Conservation (phyloP, 371 early-diverging fungal genomes). For the Basidiobolus meristosporus region DNA sequence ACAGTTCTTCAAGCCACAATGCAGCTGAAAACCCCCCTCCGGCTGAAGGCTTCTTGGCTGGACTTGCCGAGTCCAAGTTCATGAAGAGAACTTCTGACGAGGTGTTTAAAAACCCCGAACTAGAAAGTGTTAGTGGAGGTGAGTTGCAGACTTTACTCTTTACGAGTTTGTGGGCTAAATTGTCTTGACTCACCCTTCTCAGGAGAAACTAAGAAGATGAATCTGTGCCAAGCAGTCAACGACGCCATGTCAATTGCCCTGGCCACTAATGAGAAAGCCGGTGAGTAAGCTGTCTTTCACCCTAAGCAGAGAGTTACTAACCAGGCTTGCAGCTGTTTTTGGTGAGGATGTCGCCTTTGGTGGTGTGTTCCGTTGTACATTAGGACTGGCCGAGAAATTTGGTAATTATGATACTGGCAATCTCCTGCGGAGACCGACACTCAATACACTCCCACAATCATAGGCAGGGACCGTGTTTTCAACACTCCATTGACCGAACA, state of each 20-base stretch:
- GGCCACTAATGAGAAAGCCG: conserved; percentile 73
- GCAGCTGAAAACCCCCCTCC: too few species aligned
- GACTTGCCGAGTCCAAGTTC: conserved; percentile 52
- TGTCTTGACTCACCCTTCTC: neutral
- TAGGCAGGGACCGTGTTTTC: conserved; percentile 74
- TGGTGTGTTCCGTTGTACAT: conserved; percentile 91
- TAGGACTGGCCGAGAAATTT: conserved; percentile 80
- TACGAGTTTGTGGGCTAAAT: neutral
- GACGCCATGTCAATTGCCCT: conserved; percentile 82
- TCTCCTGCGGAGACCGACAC: too few species aligned
- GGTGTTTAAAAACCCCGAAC: conserved; percentile 56
- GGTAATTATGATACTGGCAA: too few species aligned
- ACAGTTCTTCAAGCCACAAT: too few species aligned
- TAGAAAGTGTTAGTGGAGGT: conserved; percentile 28
- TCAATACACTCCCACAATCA: too few species aligned
- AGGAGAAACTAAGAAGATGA: conserved; percentile 76
- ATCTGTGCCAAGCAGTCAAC: conserved; percentile 87
- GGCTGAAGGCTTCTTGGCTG: conserved; percentile 62
- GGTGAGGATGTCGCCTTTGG: conserved; percentile 98
- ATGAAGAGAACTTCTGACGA: conserved; percentile 46
- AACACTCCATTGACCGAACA: conserved; percentile 94
- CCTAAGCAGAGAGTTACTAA: neutral
- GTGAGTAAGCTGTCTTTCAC: conserved; percentile 8
- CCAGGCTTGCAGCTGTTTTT: conserved; percentile 48
- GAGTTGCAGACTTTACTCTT: too few species aligned